Evolutionary conservation across 164 flowering plant genomes (phyloP).

Genomic region (grape (Vitis vinifera)): ASM3070453v1 NC_081811.1:9380501-9381000

Average conservation of each 20-base stretch:
- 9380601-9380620: conserved; percentile 91
- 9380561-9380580: conserved; percentile 97
- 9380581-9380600: conserved; percentile 89
- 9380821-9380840: neutral
- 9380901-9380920: too few relatives aligned
- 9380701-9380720: conserved; percentile 60
- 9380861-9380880: too few relatives aligned
- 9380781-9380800: conserved; percentile 35
- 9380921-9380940: too few relatives aligned
- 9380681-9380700: neutral
- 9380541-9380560: conserved; percentile 85
- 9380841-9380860: too few relatives aligned
- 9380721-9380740: conserved; percentile 96
- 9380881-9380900: too few relatives aligned
- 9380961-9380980: too few relatives aligned
- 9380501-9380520: neutral
- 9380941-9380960: too few relatives aligned
- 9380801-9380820: neutral
- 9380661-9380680: neutral
- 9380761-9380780: conserved; percentile 94
- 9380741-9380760: conserved; percentile 92
- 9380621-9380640: neutral
- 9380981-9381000: too few relatives aligned
- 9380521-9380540: conserved; percentile 2
- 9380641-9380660: neutral